Evolutionary conservation across 352 stramenopile species (phyloP), one percentile per base, ranked within the genome.

Genomic region (Aphanomyces astaci): DNA sequence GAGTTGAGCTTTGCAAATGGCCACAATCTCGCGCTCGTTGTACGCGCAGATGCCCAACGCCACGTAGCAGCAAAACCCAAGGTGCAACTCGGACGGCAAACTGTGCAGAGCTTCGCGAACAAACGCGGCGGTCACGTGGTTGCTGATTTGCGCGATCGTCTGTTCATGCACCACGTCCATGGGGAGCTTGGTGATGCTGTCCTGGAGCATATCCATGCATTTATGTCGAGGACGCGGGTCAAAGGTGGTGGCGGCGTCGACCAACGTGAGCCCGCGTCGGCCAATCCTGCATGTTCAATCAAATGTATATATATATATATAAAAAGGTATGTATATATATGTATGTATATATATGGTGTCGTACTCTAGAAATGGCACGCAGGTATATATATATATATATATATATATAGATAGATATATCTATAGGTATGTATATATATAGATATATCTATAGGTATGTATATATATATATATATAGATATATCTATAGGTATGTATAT

Each of bases 51-150:
- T 68, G 2, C 39, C 43, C 28, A 68, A 25, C 7, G 48, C 62
- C 24, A 68, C 62, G 22, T 43, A 68, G 32, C 57, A 68, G 15
- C 39, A 59, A 60, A 68, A 68, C 1, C n/a, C 48, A 11, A 68
- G 19, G 51, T 68, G 62, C 28, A 28, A 13, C 3, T 60, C 39
- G 25, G n/a, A 19, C 27, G 62, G 43, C 11, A 68, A 32, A 15
- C 62, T 32, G 39, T 68, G 62, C 9, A 68, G 43, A 5, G 39
- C 24, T 33, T 60, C 43, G 4, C 46, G 62, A 7, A 68, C 5
- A 33, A 52, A 68, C 17, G 19, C 31, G 17, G 28, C 15, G 3
- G 62, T 68, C 30, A 68, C 13, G 22, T 68, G 40, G 24, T 57
- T 43, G 30, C 40, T 36, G 7, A 68, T 40, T n/a, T 59, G 13